phyloP scores from a whole-genome alignment of 2,329 filamentous ascomycete species.

The Thielaviopsis musarum region DNA sequence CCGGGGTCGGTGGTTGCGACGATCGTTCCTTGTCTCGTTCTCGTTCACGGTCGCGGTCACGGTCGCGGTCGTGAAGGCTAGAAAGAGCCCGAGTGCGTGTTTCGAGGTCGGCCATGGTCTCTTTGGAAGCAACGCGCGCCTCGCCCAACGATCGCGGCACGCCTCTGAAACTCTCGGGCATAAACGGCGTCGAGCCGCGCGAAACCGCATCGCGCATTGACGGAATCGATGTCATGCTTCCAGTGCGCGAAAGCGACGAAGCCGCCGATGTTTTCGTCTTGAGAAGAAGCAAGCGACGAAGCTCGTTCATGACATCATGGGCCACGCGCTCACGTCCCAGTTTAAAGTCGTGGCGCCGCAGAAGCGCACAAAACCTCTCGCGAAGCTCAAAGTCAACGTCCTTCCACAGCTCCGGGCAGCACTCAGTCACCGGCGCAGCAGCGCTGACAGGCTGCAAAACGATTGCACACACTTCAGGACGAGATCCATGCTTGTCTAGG shows the following conservation, averaged over 20 bases:
- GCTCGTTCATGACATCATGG: constrained; percentile 26
- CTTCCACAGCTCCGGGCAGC: constrained; percentile 30
- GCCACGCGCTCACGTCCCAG: constrained; percentile 29
- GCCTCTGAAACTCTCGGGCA: constrained; percentile 1
- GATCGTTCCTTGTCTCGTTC: neutral
- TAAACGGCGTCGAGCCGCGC: constrained; percentile 3
- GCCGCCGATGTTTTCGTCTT: neutral
- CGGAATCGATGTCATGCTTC: neutral
- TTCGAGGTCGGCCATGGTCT: constrained; percentile 11
- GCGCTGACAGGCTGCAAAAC: constrained; percentile 9
- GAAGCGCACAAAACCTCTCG: constrained; percentile 32
- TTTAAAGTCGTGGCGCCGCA: constrained; percentile 23
- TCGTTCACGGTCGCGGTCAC: neutral
- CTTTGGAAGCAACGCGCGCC: constrained; percentile 6
- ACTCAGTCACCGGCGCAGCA: constrained; percentile 22
- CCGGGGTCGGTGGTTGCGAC: neutral
- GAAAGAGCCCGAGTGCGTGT: constrained; percentile 6
- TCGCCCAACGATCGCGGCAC: constrained; percentile 5
- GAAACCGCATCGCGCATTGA: constrained; percentile 2
- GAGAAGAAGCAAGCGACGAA: constrained; percentile 2
- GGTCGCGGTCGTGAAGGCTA: neutral
- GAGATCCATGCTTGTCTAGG: constrained; percentile 24
- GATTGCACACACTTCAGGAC: neutral
- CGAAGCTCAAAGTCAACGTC: constrained; percentile 32
- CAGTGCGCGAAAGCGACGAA: constrained; percentile 1